phyloP scores from a whole-genome alignment of 176 grass and related monocot genomes.

The Musa itinerans region DNA sequence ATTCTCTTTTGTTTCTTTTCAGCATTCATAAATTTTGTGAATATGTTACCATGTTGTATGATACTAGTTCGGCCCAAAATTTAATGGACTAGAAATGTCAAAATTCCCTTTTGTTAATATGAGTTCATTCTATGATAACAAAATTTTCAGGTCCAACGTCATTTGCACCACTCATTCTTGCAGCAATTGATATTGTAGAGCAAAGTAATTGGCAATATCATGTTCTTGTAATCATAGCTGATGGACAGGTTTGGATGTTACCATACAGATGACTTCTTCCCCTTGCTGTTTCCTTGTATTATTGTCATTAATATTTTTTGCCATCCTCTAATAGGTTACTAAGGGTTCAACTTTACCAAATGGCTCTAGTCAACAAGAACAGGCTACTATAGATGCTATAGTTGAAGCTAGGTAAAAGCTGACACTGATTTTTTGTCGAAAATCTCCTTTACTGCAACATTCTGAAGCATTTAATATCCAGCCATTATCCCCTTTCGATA shows the following conservation, averaged over 20 bases:
- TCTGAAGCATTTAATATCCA: conserved; percentile 15
- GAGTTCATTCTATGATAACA: not conserved
- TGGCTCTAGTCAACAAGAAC: too few species aligned
- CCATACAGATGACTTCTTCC: too few species aligned
- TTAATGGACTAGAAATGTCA: too few species aligned
- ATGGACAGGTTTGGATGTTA: conserved; percentile 39
- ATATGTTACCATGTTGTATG: too few species aligned
- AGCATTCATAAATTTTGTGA: too few species aligned
- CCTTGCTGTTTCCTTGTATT: too few species aligned
- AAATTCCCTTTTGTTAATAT: too few species aligned
- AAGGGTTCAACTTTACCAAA: too few species aligned
- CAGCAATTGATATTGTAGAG: conserved; percentile 62
- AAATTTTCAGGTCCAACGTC: conserved; percentile 64
- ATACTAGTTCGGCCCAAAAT: too few species aligned
- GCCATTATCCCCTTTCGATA: conserved; percentile 32
- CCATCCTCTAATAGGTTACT: too few species aligned
- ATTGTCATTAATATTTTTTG: too few species aligned
- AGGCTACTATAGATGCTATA: conserved; percentile 11
- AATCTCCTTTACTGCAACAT: not conserved
- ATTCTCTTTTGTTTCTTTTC: not conserved
- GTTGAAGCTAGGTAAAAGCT: conserved; percentile 10
- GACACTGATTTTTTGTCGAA: not conserved
- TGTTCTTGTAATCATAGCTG: conserved; percentile 88
- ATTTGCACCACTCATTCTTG: conserved; percentile 73
- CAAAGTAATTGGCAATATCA: conserved; percentile 75